Evolutionary conservation across 768 basidiomycete genomes (phyloP).

Genomic region (Boletellus emodensis): DNA sequence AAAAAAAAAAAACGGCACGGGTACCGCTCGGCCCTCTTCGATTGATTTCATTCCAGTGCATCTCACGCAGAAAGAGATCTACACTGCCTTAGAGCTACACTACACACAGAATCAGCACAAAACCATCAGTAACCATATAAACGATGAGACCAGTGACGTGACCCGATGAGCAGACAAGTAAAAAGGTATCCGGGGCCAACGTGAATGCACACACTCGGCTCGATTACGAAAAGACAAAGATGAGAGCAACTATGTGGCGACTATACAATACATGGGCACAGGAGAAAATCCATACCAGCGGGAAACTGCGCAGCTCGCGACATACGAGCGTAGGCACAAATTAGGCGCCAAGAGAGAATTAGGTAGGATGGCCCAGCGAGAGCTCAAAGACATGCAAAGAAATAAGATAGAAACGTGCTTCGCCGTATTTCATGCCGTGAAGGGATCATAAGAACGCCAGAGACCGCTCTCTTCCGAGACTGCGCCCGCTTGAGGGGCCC

Average conservation of each 20-base stretch:
- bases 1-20: too few species aligned
- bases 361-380: too few species aligned
- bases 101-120: too few species aligned
- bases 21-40: too few species aligned
- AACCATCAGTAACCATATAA: too few species aligned
- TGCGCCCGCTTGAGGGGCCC: constrained; percentile 16
- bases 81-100: too few species aligned
- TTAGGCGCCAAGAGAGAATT: too few species aligned
- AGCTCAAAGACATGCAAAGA: background rate
- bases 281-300: constrained; percentile 4
- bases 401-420: background rate
- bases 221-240: background rate
- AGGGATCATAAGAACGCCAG: constrained; percentile 27
- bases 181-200: background rate
- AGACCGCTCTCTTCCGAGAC: constrained; percentile 18
- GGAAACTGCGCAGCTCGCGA: background rate
- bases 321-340: too few species aligned
- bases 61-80: too few species aligned
- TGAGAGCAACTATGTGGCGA: background rate
- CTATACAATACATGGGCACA: constrained; percentile 12
- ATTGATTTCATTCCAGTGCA: too few species aligned
- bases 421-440: constrained; percentile 13
- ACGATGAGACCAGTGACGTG: too few species aligned
- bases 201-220: background rate
- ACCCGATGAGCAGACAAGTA: too few species aligned